These are phyloP conservation scores for Plasmodium yoelii DNA, from an alignment of 169 alveolate species.

Conservation along the genomic window DNA sequence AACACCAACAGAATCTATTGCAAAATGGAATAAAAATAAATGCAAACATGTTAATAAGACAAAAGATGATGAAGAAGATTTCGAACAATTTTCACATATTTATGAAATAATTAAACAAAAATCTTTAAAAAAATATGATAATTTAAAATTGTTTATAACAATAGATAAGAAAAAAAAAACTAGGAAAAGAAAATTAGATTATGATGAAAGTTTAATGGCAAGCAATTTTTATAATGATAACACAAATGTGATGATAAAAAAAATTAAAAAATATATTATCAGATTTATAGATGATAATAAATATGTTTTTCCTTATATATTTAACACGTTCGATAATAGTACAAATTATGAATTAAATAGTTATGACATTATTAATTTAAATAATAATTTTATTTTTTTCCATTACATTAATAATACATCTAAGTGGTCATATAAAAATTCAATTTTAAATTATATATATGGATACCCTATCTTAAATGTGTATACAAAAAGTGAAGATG, in stretches of 20 bases:
- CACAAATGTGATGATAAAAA: not conserved
- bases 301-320: conserved; percentile 64
- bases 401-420: conserved; percentile 38
- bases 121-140: conserved; percentile 24
- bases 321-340: conserved; percentile 33
- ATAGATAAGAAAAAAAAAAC: conserved; percentile 34
- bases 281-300: conserved; percentile 64
- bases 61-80: not conserved
- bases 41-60: not conserved
- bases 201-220: conserved; percentile 15
- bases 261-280: conserved; percentile 13
- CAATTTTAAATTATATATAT: conserved; percentile 64
- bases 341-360: not conserved
- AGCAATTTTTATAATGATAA: conserved; percentile 1
- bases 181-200: conserved; percentile 34
- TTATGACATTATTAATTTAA: conserved; percentile 23
- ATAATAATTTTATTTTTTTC: conserved; percentile 38
- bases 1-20: not conserved
- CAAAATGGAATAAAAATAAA: not conserved
- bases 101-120: conserved; percentile 31
- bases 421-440: conserved; percentile 43
- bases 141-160: conserved; percentile 32
- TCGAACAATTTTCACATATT: conserved; percentile 5
- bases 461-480: conserved; percentile 55
- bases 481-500: not conserved